phyloP scores from a whole-genome alignment of 225 moss, liverwort and hornwort species.

The Marchantia polymorpha region DNA sequence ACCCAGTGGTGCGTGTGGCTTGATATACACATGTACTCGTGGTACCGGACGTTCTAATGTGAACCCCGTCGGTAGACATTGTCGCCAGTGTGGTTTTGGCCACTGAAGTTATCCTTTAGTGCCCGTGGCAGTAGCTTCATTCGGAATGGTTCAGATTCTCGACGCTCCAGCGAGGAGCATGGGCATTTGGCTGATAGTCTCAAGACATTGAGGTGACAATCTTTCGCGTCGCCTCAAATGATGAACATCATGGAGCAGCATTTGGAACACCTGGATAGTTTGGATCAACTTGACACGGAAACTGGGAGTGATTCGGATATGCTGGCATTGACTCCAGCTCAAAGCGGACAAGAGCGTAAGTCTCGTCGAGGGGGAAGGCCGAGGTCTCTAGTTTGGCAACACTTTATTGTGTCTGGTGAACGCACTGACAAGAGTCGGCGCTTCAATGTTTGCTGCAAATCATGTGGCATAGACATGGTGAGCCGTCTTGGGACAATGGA shows the following conservation, averaged over 20 bases:
- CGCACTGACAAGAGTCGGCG: slow-evolving; percentile 38
- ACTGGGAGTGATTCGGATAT: slow-evolving; percentile 33
- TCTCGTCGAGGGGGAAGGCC: slow-evolving; percentile 39
- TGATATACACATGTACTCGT: neutral
- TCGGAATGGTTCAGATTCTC: neutral
- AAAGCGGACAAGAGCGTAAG: slow-evolving; percentile 27
- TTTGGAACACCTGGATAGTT: slow-evolving; percentile 17
- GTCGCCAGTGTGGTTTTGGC: neutral
- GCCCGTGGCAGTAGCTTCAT: neutral
- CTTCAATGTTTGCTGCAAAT: slow-evolving; percentile 38
- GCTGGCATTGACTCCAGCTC: slow-evolving; percentile 23
- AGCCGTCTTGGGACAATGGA: slow-evolving; percentile 39
- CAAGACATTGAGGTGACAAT: neutral
- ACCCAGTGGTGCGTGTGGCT: neutral
- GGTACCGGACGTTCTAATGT: neutral
- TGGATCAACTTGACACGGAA: slow-evolving; percentile 14
- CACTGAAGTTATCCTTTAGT: neutral
- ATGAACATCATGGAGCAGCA: slow-evolving; percentile 20
- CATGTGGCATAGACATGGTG: slow-evolving; percentile 35
- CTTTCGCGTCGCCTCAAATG: neutral
- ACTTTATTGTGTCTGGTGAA: slow-evolving; percentile 38
- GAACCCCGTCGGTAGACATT: neutral
- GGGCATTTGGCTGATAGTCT: slow-evolving; percentile 7
- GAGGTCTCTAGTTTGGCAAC: slow-evolving; percentile 38
- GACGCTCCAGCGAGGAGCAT: neutral